Conservation (phyloP, 805 yeast species). For the Wickerhamomyces queroliae region DNA sequence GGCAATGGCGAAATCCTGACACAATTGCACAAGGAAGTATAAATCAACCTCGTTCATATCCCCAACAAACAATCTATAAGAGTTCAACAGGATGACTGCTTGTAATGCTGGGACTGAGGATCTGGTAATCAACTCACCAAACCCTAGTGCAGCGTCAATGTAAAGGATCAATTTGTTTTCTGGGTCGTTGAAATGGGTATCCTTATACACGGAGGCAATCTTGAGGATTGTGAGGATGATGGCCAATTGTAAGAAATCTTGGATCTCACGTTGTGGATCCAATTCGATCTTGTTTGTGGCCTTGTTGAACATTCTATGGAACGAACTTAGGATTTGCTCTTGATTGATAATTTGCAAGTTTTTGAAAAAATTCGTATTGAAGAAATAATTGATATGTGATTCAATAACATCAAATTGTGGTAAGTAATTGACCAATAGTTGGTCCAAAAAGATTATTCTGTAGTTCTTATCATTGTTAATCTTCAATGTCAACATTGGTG, state of each 20-base stretch:
- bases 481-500: constrained; percentile 4
- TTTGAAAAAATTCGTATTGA: constrained; percentile 9
- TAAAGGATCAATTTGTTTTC: constrained; percentile 7
- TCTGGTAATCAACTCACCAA: constrained; percentile 15
- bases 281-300: constrained; percentile 5
- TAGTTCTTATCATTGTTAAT: constrained; percentile 3
- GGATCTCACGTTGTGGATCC: constrained; percentile 9
- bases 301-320: constrained; percentile 8
- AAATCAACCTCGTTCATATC: constrained; percentile 13
- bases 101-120: constrained; percentile 14
- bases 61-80: constrained; percentile 13
- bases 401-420: constrained; percentile 10
- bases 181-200: constrained; percentile 5
- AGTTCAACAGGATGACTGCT: constrained; percentile 11
- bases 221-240: constrained; percentile 11
- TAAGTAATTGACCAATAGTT: constrained; percentile 2
- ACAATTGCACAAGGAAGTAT: constrained; percentile 12
- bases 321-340: constrained; percentile 1
- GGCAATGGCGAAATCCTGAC: constrained; percentile 17
- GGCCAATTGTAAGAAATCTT: constrained; percentile 11
- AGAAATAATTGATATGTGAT: constrained; percentile 9
- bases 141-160: constrained; percentile 13
- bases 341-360: constrained; percentile 11
- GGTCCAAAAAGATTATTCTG: neutral
- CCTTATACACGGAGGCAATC: constrained; percentile 12